phyloP scores from a whole-genome alignment of 345 rosid genomes.

The Populus davidiana region DNA sequence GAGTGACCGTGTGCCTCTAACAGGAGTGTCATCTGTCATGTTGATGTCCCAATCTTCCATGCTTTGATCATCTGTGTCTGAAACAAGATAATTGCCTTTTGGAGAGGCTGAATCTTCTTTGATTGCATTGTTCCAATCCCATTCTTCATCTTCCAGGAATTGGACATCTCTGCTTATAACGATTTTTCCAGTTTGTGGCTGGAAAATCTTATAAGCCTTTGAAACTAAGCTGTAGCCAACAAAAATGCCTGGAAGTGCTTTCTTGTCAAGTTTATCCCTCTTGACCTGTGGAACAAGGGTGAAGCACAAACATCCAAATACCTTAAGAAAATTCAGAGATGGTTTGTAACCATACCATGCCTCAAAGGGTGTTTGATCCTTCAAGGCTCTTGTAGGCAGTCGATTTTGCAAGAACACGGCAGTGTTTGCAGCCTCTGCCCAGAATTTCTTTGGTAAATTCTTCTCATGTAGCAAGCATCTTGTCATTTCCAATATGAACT shows the following conservation, averaged over 20 bases:
- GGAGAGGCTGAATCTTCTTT: not conserved
- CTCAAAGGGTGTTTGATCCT: not conserved
- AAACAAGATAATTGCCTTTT: not conserved
- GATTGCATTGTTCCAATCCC: not conserved
- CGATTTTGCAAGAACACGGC: not conserved
- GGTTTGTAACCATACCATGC: not conserved
- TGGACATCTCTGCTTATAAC: not conserved
- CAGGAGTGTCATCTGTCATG: too few relatives aligned
- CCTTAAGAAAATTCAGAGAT: not conserved
- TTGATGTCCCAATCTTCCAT: too few relatives aligned
- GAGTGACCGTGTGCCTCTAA: too few relatives aligned
- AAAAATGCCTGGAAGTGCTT: not conserved
- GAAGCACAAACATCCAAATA: not conserved
- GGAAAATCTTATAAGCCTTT: not conserved
- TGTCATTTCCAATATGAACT: not conserved
- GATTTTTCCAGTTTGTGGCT: not conserved
- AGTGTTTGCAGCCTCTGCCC: not conserved
- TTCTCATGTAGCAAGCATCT: not conserved
- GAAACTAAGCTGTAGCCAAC: not conserved
- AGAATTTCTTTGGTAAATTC: not conserved
- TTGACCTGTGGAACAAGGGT: not conserved
- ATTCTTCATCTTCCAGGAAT: not conserved
- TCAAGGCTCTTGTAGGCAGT: not conserved
- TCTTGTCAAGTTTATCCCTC: not conserved
- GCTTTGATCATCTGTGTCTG: too few relatives aligned